Conservation (phyloP, 1,139 yeast genomes). For the Geotrichum reessii region DNA sequence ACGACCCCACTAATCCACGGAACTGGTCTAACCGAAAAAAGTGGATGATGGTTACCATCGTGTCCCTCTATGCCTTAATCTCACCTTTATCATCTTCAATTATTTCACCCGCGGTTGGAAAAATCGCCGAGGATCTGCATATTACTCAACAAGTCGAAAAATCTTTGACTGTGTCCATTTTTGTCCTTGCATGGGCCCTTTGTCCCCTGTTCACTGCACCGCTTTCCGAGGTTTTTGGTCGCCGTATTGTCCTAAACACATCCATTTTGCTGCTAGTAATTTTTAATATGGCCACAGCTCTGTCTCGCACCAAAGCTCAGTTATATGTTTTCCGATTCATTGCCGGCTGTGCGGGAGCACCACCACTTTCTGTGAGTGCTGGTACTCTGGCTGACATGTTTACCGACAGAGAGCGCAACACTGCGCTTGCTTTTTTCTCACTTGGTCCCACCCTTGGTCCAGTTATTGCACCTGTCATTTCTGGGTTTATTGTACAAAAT, state of each 20-base stretch:
- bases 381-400: constrained; percentile 63
- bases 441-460: constrained; percentile 62
- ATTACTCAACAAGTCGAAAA: constrained; percentile 40
- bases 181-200: constrained; percentile 58
- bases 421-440: constrained; percentile 56
- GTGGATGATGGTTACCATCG: constrained; percentile 44
- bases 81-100: constrained; percentile 58
- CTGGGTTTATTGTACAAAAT: constrained; percentile 50
- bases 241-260: constrained; percentile 46
- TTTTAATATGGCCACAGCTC: constrained; percentile 56
- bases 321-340: constrained; percentile 53
- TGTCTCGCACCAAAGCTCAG: constrained; percentile 49
- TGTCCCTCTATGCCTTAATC: constrained; percentile 48
- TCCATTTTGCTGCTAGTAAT: constrained; percentile 48
- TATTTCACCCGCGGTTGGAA: constrained; percentile 51
- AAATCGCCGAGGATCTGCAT: constrained; percentile 43
- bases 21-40: constrained; percentile 49
- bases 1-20: constrained; percentile 56
- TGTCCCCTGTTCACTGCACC: constrained; percentile 60
- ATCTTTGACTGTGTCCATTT: constrained; percentile 51
- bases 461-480: constrained; percentile 53
- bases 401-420: constrained; percentile 46
- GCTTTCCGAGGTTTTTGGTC: constrained; percentile 54
- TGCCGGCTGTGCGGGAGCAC: constrained; percentile 63
- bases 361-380: constrained; percentile 66